Evolutionary conservation across 331 rosid species (phyloP).

Genomic region (Cydonia oblonga): DNA sequence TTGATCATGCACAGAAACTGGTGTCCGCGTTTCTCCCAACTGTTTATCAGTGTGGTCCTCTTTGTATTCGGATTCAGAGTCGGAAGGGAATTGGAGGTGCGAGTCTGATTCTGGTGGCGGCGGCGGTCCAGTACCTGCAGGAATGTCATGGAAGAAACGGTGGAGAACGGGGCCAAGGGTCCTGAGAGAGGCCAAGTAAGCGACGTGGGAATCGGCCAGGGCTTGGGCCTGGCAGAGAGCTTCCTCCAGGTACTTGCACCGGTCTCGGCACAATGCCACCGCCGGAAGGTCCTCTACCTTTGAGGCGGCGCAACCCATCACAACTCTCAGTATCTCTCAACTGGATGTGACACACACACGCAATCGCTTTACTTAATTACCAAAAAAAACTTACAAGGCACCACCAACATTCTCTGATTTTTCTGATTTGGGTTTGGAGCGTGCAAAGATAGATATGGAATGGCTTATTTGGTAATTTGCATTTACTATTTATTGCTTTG

Average conservation of each 20-base stretch:
- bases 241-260: conserved; percentile 54
- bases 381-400: not conserved
- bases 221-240: conserved; percentile 48
- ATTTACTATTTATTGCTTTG: not conserved
- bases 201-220: conserved; percentile 61
- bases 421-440: not conserved
- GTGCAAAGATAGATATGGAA: not conserved
- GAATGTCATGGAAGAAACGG: conserved; percentile 31
- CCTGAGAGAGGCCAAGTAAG: conserved; percentile 55
- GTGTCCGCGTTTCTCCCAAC: conserved; percentile 14
- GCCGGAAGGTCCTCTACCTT: conserved; percentile 58
- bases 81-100: conserved; percentile 28
- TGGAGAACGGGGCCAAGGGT: conserved; percentile 44
- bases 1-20: conserved; percentile 7
- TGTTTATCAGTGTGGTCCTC: conserved; percentile 4
- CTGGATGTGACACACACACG: not conserved
- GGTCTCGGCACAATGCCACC: conserved; percentile 78
- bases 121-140: not conserved
- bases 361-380: not conserved
- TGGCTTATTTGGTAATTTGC: not conserved
- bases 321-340: not conserved
- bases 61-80: conserved; percentile 18
- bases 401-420: not conserved
- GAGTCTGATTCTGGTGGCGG: conserved; percentile 10
- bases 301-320: conserved; percentile 75